These are phyloP conservation scores for Arthonia radiata DNA, from an alignment of 495 filamentous ascomycete genomes.

Conservation along the genomic window DNA sequence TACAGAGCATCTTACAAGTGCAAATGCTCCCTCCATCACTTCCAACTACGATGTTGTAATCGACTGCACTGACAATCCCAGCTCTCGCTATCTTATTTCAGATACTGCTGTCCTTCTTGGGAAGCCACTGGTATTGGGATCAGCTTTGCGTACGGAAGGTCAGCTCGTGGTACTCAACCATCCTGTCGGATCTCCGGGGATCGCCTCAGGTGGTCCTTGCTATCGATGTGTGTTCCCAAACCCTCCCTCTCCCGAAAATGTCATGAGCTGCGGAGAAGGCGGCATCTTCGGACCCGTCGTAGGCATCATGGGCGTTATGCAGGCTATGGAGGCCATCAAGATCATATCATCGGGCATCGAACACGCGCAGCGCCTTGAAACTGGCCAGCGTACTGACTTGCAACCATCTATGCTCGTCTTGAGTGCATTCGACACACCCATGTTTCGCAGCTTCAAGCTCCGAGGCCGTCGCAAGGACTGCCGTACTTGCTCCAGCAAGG, in stretches of 20 bases:
- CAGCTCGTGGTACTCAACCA: constrained; percentile 69
- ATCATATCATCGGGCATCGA: constrained; percentile 28
- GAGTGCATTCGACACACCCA: constrained; percentile 39
- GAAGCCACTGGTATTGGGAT: constrained; percentile 68
- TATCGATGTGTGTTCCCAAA: constrained; percentile 83
- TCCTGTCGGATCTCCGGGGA: constrained; percentile 26
- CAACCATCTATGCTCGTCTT: constrained; percentile 39
- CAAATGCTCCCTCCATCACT: constrained; percentile 39
- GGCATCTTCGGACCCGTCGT: constrained; percentile 85
- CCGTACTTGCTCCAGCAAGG: constrained; percentile 41
- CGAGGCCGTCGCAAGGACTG: constrained; percentile 40
- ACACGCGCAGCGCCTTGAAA: no score
- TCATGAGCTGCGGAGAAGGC: constrained; percentile 69
- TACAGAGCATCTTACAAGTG: constrained; percentile 30
- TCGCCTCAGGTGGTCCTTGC: constrained; percentile 41
- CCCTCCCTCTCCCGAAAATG: constrained; percentile 54
- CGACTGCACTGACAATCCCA: constrained; percentile 85
- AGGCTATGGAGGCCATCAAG: constrained; percentile 77
- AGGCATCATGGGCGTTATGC: constrained; percentile 77
- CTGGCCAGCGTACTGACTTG: constrained; percentile 1
- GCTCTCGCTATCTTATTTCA: constrained; percentile 76
- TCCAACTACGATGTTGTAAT: constrained; percentile 55
- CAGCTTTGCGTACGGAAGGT: constrained; percentile 63
- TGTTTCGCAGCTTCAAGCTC: constrained; percentile 52
- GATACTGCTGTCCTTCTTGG: constrained; percentile 57